phyloP scores from a whole-genome alignment of 2,329 filamentous ascomycete species.

The Chaetomiaceae sp. region DNA sequence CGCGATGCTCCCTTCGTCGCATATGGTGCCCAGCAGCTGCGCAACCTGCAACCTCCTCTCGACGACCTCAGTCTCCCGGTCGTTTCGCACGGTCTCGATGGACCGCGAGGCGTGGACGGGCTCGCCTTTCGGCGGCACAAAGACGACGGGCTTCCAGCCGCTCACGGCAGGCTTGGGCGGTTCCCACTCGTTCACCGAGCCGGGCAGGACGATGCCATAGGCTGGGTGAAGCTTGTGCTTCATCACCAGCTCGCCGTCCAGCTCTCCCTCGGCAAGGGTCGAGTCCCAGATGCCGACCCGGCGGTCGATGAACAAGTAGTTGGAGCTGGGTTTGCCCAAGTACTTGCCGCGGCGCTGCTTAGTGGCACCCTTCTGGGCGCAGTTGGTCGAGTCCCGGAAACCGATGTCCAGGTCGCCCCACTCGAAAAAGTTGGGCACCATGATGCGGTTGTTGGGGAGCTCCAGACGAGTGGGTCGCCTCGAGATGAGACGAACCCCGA shows the following conservation, averaged over 20 bases:
- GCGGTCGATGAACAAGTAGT: slow-evolving; percentile 50
- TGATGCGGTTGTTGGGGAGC: slow-evolving; percentile 46
- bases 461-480: slow-evolving; percentile 36
- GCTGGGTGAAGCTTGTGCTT: slow-evolving; percentile 49
- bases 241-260: slow-evolving; percentile 47
- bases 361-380: slow-evolving; percentile 49
- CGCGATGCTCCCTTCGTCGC: slow-evolving; percentile 25
- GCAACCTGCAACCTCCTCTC: slow-evolving; percentile 23
- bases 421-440: slow-evolving; percentile 45
- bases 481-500: slow-evolving; percentile 46
- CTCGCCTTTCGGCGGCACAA: slow-evolving; percentile 21
- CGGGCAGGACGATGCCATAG: slow-evolving; percentile 48
- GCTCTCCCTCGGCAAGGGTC: slow-evolving; percentile 45
- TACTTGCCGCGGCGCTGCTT: slow-evolving; percentile 50
- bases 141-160: slow-evolving; percentile 23
- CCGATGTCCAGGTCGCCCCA: slow-evolving; percentile 53
- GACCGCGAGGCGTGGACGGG: slow-evolving; percentile 25
- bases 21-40: slow-evolving; percentile 21
- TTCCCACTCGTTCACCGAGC: slow-evolving; percentile 35
- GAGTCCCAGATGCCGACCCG: slow-evolving; percentile 50
- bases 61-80: slow-evolving; percentile 16
- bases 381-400: slow-evolving; percentile 55
- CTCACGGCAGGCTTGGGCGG: slow-evolving; percentile 15
- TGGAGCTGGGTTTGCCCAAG: slow-evolving; percentile 49
- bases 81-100: slow-evolving; percentile 21